Evolutionary conservation across 331 rosid species (phyloP).

Genomic region (Malus hybrid): DNA sequence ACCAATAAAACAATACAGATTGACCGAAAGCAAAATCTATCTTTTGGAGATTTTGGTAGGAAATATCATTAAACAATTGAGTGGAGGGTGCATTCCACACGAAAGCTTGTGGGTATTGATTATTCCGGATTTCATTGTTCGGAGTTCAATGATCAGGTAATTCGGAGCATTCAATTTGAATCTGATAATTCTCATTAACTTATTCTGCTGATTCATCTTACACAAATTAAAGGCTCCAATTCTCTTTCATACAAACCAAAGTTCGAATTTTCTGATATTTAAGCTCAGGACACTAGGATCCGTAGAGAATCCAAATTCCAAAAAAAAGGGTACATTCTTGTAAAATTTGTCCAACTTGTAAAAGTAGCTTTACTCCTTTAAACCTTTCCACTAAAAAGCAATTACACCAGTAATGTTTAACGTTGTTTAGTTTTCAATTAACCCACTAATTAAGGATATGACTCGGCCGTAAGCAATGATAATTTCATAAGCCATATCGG

Average conservation of each 20-base stretch:
- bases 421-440: neutral
- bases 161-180: too few species aligned
- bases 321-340: neutral
- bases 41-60: slow-evolving; percentile 9
- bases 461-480: too few species aligned
- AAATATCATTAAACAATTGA: neutral
- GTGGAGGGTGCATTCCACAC: slow-evolving; percentile 36
- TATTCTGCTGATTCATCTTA: too few species aligned
- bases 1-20: neutral
- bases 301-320: neutral
- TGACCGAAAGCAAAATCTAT: neutral
- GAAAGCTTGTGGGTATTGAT: slow-evolving; percentile 20
- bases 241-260: too few species aligned
- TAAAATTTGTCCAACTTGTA: too few species aligned
- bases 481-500: too few species aligned
- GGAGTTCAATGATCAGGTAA: too few species aligned
- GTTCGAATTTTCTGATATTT: too few species aligned
- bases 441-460: neutral
- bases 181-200: too few species aligned
- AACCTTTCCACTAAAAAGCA: neutral
- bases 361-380: neutral
- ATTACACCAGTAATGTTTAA: neutral
- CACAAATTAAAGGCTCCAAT: too few species aligned
- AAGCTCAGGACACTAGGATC: accelerated
- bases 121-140: neutral